These are phyloP conservation scores for Solanum boliviense DNA, from an alignment of 257 asterid genomes.

Conservation along the genomic window DNA sequence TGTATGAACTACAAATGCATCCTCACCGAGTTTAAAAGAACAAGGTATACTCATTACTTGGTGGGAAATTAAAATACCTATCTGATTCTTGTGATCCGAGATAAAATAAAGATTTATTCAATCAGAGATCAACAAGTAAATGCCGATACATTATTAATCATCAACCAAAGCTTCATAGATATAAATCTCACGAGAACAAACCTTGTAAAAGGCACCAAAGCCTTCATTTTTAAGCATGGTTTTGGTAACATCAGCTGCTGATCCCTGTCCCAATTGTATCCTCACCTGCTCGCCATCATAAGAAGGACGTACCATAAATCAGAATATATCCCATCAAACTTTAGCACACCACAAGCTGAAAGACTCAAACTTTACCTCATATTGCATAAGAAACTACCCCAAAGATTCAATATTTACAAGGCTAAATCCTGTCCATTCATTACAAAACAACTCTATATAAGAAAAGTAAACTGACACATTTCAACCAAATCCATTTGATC, in stretches of 20 bases:
- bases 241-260: constrained; percentile 60
- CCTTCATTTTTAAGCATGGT: constrained; percentile 86
- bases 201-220: constrained; percentile 83
- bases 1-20: not conserved
- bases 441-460: not conserved
- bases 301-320: not conserved
- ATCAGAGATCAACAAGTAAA: not conserved
- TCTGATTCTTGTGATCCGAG: not conserved
- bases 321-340: constrained; percentile 5
- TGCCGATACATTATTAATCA: not conserved
- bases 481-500: constrained; percentile 3
- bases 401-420: not conserved
- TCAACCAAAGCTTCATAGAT: not conserved
- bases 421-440: not conserved
- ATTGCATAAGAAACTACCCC: not conserved
- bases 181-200: constrained; percentile 12
- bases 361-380: not conserved
- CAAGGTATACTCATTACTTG: not conserved
- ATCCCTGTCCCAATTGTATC: constrained; percentile 96
- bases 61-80: not conserved
- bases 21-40: not conserved
- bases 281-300: constrained; percentile 51
- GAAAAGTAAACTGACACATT: not conserved
- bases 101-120: not conserved
- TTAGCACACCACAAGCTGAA: not conserved